Base-by-base conservation (phyloP, 2,329 filamentous ascomycete species). In the Conoideocrella luteorostrata region DNA sequence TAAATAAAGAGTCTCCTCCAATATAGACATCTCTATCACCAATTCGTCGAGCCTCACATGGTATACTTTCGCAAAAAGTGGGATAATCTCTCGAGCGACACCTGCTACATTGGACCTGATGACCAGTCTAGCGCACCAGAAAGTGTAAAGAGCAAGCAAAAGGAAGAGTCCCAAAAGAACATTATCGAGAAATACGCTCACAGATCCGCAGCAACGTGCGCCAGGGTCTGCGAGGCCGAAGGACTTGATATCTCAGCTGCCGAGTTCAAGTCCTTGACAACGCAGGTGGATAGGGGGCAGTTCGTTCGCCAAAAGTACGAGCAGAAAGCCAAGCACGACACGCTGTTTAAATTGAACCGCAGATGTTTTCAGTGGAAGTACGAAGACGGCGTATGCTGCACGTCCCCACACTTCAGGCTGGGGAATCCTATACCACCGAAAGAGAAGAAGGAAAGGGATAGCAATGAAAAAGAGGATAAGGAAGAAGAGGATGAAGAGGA, bases 11-110 rank as follows among this genome's bases (percentile, higher is more conserved):
- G 63, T 26, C 62, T 64, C 17, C 56, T 75, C 32, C 60, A 70
- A 42, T 69, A 75, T 45, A 63, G 61, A 46, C 74, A 78, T 44
- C 52, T 78, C 24, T 78, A 74, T 52, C 52, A 71, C 4, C 59
- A 66, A 40, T 68, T 77, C 46, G 66, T 77, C 44, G 63, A 59
- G 2, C 69, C 67, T 2, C 64, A 68, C 22, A 59, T 77, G 49
- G 56, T 63, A 23, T 51, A 61, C 4, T 54, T 57, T 29, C 66
- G 70, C 13, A 62, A 70, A 7, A 63, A 75, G 39, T 78, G 74
- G 74, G 69, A 77, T 53, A 78, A 78, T 50, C 51, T 70, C 4
- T 71, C 73, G 4, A 66, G 75, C 21, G 70, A 74, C 38, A 60
- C 61, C 10, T 70, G 67, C 50, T 74, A 71, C 49, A 57, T 68